These are phyloP conservation scores for Plenodomus biglobosus DNA, from an alignment of 2,329 filamentous ascomycete species.

Conservation along the genomic window DNA sequence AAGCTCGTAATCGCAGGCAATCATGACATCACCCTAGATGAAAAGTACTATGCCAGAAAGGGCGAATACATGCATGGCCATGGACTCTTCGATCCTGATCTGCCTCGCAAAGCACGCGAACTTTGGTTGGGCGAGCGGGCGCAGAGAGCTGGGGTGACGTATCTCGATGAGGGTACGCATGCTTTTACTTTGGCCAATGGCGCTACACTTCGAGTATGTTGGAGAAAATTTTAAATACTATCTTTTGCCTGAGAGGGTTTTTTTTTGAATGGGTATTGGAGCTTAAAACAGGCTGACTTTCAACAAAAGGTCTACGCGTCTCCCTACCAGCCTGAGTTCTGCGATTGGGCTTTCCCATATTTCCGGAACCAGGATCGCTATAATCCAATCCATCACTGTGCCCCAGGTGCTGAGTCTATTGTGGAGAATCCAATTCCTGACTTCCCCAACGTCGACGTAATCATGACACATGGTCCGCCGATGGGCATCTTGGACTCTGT, in stretches of 20 bases:
- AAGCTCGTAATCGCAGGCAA: slow-evolving; percentile 66
- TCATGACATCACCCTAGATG: slow-evolving; percentile 58
- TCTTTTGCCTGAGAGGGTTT: too few species aligned
- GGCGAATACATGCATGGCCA: slow-evolving; percentile 31
- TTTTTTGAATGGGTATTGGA: too few species aligned
- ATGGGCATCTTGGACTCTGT: slow-evolving; percentile 53
- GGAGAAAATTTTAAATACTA: too few species aligned
- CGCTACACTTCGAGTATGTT: slow-evolving; percentile 48
- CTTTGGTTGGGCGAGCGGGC: slow-evolving; percentile 53
- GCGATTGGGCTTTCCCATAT: slow-evolving; percentile 59
- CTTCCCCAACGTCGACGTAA: slow-evolving; percentile 54
- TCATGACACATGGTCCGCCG: slow-evolving; percentile 65
- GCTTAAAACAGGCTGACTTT: background rate
- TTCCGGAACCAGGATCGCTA: slow-evolving; percentile 54
- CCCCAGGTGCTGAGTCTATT: slow-evolving; percentile 29
- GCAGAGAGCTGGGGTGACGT: slow-evolving; percentile 51
- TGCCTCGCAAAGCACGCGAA: slow-evolving; percentile 41
- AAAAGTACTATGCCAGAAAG: slow-evolving; percentile 47
- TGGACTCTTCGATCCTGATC: slow-evolving; percentile 19
- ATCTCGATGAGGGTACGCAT: slow-evolving; percentile 58
- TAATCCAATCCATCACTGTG: slow-evolving; percentile 45
- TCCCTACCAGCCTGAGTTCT: slow-evolving; percentile 60
- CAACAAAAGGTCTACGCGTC: slow-evolving; percentile 53
- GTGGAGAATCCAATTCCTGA: slow-evolving; percentile 48
- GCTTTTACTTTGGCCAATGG: slow-evolving; percentile 53